Percentiles rank a stretch among this genome's conserved stretches.
Conservation (phyloP, 352 stramenopile species). For the Phytophthora melonis region DNA sequence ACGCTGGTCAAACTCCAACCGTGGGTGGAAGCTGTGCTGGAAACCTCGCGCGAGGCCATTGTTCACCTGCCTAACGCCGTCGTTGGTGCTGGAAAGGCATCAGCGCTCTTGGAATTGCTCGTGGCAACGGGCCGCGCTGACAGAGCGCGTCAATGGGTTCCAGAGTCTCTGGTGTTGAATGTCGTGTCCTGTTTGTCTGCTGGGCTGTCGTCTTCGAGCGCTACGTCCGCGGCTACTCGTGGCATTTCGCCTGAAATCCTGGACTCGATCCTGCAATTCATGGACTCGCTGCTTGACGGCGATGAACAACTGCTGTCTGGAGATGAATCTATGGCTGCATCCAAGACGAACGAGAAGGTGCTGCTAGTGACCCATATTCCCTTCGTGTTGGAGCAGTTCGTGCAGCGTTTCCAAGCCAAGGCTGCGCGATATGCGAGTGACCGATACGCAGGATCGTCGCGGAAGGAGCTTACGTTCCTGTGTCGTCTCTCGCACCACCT, state of each 20-base stretch:
- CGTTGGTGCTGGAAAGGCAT: constrained; percentile 79
- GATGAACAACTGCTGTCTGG: constrained; percentile 53
- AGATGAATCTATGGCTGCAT: constrained; percentile 28
- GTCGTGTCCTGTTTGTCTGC: constrained; percentile 78
- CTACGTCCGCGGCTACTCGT: constrained; percentile 36
- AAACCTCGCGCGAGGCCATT: constrained; percentile 64
- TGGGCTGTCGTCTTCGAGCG: constrained; percentile 47
- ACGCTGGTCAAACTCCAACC: constrained; percentile 66
- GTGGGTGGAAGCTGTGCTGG: constrained; percentile 65
- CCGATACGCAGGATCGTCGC: constrained; percentile 81
- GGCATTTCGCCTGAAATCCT: constrained; percentile 78
- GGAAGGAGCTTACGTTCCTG: constrained; percentile 83
- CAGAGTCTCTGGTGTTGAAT: constrained; percentile 46
- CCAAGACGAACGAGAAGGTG: constrained; percentile 8
- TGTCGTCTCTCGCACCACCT: constrained; percentile 82
- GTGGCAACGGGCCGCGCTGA: constrained; percentile 65
- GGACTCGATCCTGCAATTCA: constrained; percentile 76
- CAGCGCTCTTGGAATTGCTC: constrained; percentile 81
- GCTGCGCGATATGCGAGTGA: constrained; percentile 78
- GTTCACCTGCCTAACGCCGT: constrained; percentile 74
- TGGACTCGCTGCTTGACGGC: constrained; percentile 80
- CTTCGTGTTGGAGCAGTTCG: constrained; percentile 84
- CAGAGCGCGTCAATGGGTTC: constrained; percentile 49
- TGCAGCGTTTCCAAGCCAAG: constrained; percentile 85
- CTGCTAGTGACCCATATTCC: constrained; percentile 80